Evolutionary conservation across 805 yeast species (phyloP).

Genomic region (Ogataea henricii): DNA sequence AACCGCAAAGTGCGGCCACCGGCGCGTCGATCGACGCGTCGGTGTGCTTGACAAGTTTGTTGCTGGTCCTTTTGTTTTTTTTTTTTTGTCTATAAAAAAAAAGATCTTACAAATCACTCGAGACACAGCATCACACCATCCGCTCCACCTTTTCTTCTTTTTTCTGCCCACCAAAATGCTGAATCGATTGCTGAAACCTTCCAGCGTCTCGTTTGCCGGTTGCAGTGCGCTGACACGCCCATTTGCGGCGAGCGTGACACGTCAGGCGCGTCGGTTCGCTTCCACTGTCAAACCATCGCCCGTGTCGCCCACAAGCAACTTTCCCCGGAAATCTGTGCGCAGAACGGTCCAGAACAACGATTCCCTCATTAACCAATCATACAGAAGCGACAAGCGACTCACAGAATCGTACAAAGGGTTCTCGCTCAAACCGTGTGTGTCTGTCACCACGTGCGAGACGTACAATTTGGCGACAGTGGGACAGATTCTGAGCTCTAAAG

Average conservation of each 20-base stretch:
- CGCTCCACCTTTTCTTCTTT: too few relatives aligned
- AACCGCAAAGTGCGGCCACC: too few relatives aligned
- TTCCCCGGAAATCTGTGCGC: slow-evolving; percentile 16
- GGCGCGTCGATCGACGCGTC: too few relatives aligned
- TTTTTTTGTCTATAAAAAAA: too few relatives aligned
- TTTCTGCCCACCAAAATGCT: neutral
- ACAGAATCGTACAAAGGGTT: slow-evolving; percentile 12
- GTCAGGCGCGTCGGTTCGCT: too few relatives aligned
- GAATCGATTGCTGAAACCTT: neutral
- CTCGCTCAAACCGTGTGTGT: slow-evolving; percentile 50
- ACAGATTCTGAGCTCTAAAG: slow-evolving; percentile 40
- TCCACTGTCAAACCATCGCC: slow-evolving; percentile 6
- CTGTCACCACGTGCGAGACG: slow-evolving; percentile 71
- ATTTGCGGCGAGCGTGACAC: neutral
- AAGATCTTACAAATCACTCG: too few relatives aligned
- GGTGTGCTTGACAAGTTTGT: too few relatives aligned
- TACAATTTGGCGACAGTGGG: slow-evolving; percentile 58
- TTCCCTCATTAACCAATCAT: slow-evolving; percentile 21
- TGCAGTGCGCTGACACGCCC: neutral
- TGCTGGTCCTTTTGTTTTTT: too few relatives aligned
- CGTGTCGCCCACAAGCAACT: neutral
- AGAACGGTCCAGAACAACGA: slow-evolving; percentile 18
- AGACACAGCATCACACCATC: too few relatives aligned
- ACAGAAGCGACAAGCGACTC: slow-evolving; percentile 9
- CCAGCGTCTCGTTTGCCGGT: neutral